A percentile compares a stretch with the other conserved stretches of the same genome.
These are phyloP conservation scores for Beauveria australis DNA, from an alignment of 2,329 filamentous ascomycete species.

Conservation along the genomic window DNA sequence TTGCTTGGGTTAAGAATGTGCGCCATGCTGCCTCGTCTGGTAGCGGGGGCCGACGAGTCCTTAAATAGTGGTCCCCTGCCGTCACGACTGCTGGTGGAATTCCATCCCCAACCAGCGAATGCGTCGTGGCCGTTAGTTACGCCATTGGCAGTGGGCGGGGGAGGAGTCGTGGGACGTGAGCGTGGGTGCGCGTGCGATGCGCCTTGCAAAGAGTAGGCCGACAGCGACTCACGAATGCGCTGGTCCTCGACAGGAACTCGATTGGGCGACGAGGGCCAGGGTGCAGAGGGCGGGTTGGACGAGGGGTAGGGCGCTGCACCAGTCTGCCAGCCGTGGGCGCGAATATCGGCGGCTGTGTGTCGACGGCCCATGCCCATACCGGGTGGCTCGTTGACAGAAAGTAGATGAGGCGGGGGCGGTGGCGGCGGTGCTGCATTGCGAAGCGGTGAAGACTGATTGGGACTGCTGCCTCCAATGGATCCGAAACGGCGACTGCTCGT, in stretches of 20 bases:
- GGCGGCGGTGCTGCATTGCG: slow-evolving; percentile 58
- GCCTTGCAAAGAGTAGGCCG: slow-evolving; percentile 42
- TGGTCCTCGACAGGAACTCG: slow-evolving; percentile 43
- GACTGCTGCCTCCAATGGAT: slow-evolving; percentile 69
- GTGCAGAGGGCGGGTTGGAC: slow-evolving; percentile 45
- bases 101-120: slow-evolving; percentile 51
- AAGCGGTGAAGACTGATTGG: slow-evolving; percentile 64
- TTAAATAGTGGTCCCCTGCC: slow-evolving; percentile 42
- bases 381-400: slow-evolving; percentile 53
- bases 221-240: slow-evolving; percentile 48
- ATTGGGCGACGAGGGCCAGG: slow-evolving; percentile 49
- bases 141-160: slow-evolving; percentile 41
- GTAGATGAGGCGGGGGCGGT: slow-evolving; percentile 57
- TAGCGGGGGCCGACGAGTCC: slow-evolving; percentile 49
- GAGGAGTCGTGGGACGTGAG: slow-evolving; percentile 46
- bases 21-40: slow-evolving; percentile 52
- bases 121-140: slow-evolving; percentile 29
- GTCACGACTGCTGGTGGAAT: slow-evolving; percentile 38
- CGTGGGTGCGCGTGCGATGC: slow-evolving; percentile 35
- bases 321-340: slow-evolving; percentile 71
- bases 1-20: slow-evolving; percentile 55
- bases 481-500: slow-evolving; percentile 73
- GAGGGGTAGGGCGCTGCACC: slow-evolving; percentile 53
- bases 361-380: slow-evolving; percentile 67
- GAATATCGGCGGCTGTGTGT: slow-evolving; percentile 93